Evolutionary conservation across 345 rosid genomes (phyloP).

Genomic region (Hibiscus syriacus): DNA sequence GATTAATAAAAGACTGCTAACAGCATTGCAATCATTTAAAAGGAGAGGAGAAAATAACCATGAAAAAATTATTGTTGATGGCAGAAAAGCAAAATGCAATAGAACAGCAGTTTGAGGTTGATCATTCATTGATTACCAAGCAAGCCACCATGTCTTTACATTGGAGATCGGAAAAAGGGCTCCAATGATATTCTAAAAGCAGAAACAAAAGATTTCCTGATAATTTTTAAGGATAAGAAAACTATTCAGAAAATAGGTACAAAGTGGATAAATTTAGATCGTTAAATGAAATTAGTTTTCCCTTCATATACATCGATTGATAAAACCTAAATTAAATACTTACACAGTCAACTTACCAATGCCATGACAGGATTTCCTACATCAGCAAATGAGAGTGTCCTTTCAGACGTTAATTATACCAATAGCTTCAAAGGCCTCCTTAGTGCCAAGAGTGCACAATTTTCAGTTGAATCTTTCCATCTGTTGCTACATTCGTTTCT

Average conservation of each 20-base stretch:
- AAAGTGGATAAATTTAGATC: background rate
- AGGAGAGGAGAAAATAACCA: background rate
- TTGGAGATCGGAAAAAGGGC: background rate
- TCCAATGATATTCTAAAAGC: background rate
- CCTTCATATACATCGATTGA: background rate
- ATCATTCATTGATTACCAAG: background rate
- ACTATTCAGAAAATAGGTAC: background rate
- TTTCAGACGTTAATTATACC: slow-evolving; percentile 62
- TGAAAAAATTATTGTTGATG: background rate
- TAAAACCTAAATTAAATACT: background rate
- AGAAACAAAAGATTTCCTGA: background rate
- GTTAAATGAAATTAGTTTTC: background rate
- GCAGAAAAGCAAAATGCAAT: slow-evolving; percentile 2
- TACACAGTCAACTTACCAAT: slow-evolving; percentile 52
- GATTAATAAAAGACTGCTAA: background rate
- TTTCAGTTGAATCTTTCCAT: slow-evolving; percentile 34
- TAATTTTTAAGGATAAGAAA: background rate
- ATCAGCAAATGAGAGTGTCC: slow-evolving; percentile 70
- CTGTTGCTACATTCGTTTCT: slow-evolving; percentile 31
- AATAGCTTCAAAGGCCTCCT: slow-evolving; percentile 84
- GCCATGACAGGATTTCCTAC: slow-evolving; percentile 98
- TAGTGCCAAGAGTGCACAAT: slow-evolving; percentile 63
- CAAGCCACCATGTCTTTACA: background rate
- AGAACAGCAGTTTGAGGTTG: background rate
- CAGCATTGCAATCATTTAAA: background rate